Conservation (phyloP, 352 stramenopile species). For the Pythium catenulatum region DNA sequence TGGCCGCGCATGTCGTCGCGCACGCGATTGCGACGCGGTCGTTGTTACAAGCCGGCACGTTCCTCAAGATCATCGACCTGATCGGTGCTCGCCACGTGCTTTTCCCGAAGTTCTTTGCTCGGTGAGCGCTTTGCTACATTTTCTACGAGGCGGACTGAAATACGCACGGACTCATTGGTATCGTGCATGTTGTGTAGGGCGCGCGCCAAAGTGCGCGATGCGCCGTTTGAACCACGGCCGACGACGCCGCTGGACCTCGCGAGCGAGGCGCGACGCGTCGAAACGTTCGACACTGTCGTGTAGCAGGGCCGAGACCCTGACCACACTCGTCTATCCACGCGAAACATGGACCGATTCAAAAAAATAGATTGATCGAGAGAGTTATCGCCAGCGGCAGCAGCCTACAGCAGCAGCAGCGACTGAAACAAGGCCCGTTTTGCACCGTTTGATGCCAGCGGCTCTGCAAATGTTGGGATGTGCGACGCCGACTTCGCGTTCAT, state of each 20-base stretch:
- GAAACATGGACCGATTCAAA: too few relatives aligned
- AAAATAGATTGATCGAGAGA: too few relatives aligned
- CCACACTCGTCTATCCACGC: too few relatives aligned
- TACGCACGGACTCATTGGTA: not conserved
- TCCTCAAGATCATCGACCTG: not conserved
- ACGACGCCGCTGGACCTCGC: not conserved
- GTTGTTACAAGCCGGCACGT: not conserved
- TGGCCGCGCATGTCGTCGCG: constrained; percentile 19
- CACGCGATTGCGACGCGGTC: not conserved
- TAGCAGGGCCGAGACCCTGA: too few relatives aligned
- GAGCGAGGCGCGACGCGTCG: not conserved
- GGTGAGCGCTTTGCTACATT: not conserved
- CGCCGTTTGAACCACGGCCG: not conserved
- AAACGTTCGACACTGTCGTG: too few relatives aligned
- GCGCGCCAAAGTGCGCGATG: not conserved
- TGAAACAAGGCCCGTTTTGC: too few relatives aligned
- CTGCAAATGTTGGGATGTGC: too few relatives aligned
- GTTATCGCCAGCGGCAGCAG: too few relatives aligned
- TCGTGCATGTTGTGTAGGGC: not conserved
- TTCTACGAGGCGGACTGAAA: too few relatives aligned
- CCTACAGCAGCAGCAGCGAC: too few relatives aligned
- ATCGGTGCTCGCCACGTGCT: constrained; percentile 2
- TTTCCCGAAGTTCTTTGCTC: constrained; percentile 20
- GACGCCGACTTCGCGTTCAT: too few relatives aligned
- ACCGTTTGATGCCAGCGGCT: too few relatives aligned